phyloP scores from a whole-genome alignment of 1,139 yeast genomes.

The Pichia sp. region DNA sequence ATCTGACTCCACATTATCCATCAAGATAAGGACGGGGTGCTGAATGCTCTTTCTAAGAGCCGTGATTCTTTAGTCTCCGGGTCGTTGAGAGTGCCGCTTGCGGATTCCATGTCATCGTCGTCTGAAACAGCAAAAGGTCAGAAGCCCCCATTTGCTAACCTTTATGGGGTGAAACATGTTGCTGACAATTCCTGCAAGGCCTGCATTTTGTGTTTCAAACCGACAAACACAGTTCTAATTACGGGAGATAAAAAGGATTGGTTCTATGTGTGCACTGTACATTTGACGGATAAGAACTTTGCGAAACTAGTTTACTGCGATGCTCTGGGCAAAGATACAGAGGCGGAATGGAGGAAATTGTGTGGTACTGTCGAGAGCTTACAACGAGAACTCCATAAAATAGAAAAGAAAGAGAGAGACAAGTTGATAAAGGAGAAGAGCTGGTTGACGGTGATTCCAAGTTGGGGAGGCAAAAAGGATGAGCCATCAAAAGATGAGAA shows the following conservation, averaged over 20 bases:
- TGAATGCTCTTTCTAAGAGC: too few species aligned
- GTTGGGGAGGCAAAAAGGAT: slow-evolving; percentile 8
- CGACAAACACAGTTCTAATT: slow-evolving; percentile 42
- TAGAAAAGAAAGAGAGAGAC: slow-evolving; percentile 18
- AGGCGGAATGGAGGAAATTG: slow-evolving; percentile 17
- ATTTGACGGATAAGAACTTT: slow-evolving; percentile 43
- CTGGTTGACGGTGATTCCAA: neutral
- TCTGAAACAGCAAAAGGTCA: neutral
- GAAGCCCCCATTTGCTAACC: slow-evolving; percentile 41
- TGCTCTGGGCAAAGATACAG: slow-evolving; percentile 16
- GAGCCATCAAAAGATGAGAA: neutral
- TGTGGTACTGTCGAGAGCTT: slow-evolving; percentile 10
- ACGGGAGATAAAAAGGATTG: slow-evolving; percentile 37
- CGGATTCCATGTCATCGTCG: neutral
- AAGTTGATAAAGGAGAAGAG: slow-evolving; percentile 10
- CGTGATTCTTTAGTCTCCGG: too few species aligned
- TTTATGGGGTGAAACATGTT: slow-evolving; percentile 40
- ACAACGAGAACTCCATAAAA: slow-evolving; percentile 14
- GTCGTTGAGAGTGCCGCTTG: neutral
- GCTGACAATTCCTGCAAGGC: slow-evolving; percentile 40
- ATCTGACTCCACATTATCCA: too few species aligned
- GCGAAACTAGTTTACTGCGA: slow-evolving; percentile 31
- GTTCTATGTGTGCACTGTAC: slow-evolving; percentile 47
- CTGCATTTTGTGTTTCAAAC: slow-evolving; percentile 48
- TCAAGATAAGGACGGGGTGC: too few species aligned